Conservation (phyloP, 805 yeast genomes). For the Kuraishia floccosa region DNA sequence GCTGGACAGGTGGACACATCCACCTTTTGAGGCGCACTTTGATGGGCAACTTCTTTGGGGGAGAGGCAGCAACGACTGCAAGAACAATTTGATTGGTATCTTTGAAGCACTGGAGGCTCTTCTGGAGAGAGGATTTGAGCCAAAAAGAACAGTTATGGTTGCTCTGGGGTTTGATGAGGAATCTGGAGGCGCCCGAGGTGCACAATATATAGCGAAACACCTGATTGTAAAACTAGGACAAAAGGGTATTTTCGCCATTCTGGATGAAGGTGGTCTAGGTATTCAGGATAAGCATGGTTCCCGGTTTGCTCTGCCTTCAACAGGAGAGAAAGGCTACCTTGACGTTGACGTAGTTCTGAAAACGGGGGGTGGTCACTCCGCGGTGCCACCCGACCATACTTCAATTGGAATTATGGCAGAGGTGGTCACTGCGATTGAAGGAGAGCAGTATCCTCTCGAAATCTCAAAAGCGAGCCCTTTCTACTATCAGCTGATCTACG, state of each 20-base stretch:
- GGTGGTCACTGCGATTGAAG: slow-evolving; percentile 44
- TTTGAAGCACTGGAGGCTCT: slow-evolving; percentile 59
- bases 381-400: slow-evolving; percentile 59
- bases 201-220: slow-evolving; percentile 32
- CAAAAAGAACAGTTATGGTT: slow-evolving; percentile 51
- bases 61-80: slow-evolving; percentile 71
- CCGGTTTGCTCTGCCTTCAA: slow-evolving; percentile 32
- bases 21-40: slow-evolving; percentile 55
- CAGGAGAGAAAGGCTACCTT: slow-evolving; percentile 31
- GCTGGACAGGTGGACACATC: slow-evolving; percentile 45
- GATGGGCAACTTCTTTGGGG: slow-evolving; percentile 67
- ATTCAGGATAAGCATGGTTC: slow-evolving; percentile 14
- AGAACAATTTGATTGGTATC: slow-evolving; percentile 53
- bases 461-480: slow-evolving; percentile 49
- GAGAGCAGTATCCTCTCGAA: slow-evolving; percentile 35
- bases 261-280: slow-evolving; percentile 43
- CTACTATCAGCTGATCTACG: slow-evolving; percentile 44
- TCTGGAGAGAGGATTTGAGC: slow-evolving; percentile 32
- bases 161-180: slow-evolving; percentile 81
- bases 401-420: slow-evolving; percentile 65
- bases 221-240: slow-evolving; percentile 46
- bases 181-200: slow-evolving; percentile 53
- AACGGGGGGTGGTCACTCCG: slow-evolving; percentile 50
- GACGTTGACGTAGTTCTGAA: slow-evolving; percentile 33
- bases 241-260: slow-evolving; percentile 45